These are phyloP conservation scores for Candida orba DNA, from an alignment of 805 yeast species.

Conservation along the genomic window DNA sequence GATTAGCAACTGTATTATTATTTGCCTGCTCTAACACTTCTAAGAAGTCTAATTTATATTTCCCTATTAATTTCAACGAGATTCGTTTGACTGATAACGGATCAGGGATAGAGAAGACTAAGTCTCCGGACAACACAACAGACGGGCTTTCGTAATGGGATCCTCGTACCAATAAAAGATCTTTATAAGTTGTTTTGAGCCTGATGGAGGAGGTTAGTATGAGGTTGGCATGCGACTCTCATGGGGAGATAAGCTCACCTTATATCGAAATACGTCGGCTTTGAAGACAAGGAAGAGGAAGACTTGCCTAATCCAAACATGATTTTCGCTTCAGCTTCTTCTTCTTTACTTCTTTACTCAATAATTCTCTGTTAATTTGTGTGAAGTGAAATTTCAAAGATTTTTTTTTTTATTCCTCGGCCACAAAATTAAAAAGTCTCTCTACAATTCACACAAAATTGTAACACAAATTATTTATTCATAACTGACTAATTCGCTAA, in stretches of 20 bases:
- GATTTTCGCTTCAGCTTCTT: neutral
- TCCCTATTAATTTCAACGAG: slow-evolving; percentile 54
- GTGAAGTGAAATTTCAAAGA: neutral
- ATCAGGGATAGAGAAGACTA: slow-evolving; percentile 65
- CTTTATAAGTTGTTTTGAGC: slow-evolving; percentile 34
- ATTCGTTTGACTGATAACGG: slow-evolving; percentile 57
- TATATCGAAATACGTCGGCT: slow-evolving; percentile 26
- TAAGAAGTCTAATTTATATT: slow-evolving; percentile 52
- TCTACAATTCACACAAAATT: neutral
- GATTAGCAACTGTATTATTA: slow-evolving; percentile 27
- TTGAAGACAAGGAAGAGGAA: slow-evolving; percentile 8
- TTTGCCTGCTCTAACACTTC: slow-evolving; percentile 36
- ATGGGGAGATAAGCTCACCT: slow-evolving; percentile 6
- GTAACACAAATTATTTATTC: too few species aligned
- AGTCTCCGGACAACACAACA: slow-evolving; percentile 63
- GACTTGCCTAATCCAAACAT: slow-evolving; percentile 22
- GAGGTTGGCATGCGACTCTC: neutral
- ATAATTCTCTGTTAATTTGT: too few species aligned
- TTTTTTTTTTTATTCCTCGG: neutral
- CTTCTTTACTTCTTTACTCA: too few species aligned
- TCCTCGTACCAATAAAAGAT: slow-evolving; percentile 73
- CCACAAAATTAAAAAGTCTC: neutral
- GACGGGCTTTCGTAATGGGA: slow-evolving; percentile 69
- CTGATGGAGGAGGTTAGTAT: slow-evolving; percentile 2
- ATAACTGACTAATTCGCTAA: neutral